Evolutionary conservation across 2,329 filamentous ascomycete species (phyloP), one percentile per base, ranked within the genome.

Genomic region (Fusarium robinianum): DNA sequence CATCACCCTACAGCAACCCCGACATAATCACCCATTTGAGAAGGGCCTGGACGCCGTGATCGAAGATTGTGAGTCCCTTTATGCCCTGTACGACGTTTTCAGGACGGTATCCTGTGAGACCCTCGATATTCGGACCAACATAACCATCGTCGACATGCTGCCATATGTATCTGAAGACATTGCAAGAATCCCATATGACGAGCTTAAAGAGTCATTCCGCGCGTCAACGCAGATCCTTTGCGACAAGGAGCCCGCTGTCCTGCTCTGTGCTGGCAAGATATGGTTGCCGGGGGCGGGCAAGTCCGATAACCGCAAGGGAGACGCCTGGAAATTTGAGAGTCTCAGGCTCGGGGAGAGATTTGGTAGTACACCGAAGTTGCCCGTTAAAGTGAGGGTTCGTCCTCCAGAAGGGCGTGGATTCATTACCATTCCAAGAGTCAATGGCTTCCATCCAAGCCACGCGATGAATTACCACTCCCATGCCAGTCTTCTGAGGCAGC

Each of bases 371-470:
- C n/a, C n/a, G n/a, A n/a, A n/a, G n/a, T n/a, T n/a, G n/a, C n/a
- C n/a, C n/a, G n/a, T n/a, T n/a, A n/a, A n/a, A n/a, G n/a, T n/a
- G n/a, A n/a, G n/a, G n/a, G n/a, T n/a, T n/a, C n/a, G n/a, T n/a
- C n/a, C n/a, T n/a, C n/a, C n/a, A n/a, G n/a, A n/a, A n/a, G n/a
- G n/a, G n/a, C n/a, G n/a, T n/a, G n/a, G n/a, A n/a, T n/a, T n/a
- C n/a, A n/a, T n/a, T n/a, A n/a, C n/a, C 2, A 14, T 56, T 18
- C 17, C 15, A 2, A 45, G 48, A 16, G 50, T 56, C 14, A 56
- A 56, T 15, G 43, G 43, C 11, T 53, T 53, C 24, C 53, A 56
- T 29, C 53, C 38, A 5, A 56, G 53, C 43, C 19, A 46, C 27
- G 46, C 50, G 5, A 40, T 53, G 12, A 49, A 56, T 38, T 49